These are phyloP conservation scores for Phialophora tarda DNA, from an alignment of 2,329 filamentous ascomycete genomes.

Conservation along the genomic window DNA sequence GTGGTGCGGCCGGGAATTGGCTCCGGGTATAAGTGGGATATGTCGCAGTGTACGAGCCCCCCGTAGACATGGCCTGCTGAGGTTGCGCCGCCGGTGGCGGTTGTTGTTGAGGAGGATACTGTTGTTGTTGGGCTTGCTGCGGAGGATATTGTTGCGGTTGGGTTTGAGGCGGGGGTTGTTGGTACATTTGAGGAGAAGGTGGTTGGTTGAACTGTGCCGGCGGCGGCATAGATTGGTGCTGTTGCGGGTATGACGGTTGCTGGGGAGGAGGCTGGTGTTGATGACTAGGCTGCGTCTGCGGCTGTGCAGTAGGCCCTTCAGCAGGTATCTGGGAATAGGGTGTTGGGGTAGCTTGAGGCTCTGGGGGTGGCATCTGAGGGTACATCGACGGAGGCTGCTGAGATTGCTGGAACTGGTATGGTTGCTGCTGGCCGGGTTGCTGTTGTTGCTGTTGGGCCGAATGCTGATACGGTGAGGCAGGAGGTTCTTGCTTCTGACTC, in stretches of 20 bases:
- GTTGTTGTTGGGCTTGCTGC: conserved; percentile 58
- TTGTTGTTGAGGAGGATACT: conserved; percentile 43
- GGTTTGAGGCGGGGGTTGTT: conserved; percentile 42
- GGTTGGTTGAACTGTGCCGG: conserved; percentile 23
- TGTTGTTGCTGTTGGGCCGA: conserved; percentile 24
- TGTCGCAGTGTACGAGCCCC: conserved; percentile 14
- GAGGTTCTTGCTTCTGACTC: conserved; percentile 33
- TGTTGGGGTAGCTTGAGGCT: conserved; percentile 31
- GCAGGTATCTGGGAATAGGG: conserved; percentile 28
- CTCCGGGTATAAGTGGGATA: conserved; percentile 59
- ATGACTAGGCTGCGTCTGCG: conserved; percentile 20
- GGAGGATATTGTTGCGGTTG: conserved; percentile 46
- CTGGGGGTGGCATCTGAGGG: conserved; percentile 33
- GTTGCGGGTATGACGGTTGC: conserved; percentile 27
- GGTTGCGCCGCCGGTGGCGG: conserved; percentile 33
- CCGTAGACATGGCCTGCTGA: conserved; percentile 17
- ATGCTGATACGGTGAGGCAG: conserved; percentile 31
- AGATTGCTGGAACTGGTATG: conserved; percentile 1
- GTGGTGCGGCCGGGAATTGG: conserved; percentile 69
- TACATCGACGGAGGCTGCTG: conserved; percentile 34
- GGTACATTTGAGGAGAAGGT: conserved; percentile 28
- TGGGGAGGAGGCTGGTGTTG: conserved; percentile 27
- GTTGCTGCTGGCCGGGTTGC: conserved; percentile 16
- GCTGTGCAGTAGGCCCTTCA: conserved; percentile 25
- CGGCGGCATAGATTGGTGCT: conserved; percentile 26